Evolutionary conservation across 805 yeast genomes (phyloP), one percentile per base, ranked within the genome.

Genomic region (Crinitomyces ghanaensis): DNA sequence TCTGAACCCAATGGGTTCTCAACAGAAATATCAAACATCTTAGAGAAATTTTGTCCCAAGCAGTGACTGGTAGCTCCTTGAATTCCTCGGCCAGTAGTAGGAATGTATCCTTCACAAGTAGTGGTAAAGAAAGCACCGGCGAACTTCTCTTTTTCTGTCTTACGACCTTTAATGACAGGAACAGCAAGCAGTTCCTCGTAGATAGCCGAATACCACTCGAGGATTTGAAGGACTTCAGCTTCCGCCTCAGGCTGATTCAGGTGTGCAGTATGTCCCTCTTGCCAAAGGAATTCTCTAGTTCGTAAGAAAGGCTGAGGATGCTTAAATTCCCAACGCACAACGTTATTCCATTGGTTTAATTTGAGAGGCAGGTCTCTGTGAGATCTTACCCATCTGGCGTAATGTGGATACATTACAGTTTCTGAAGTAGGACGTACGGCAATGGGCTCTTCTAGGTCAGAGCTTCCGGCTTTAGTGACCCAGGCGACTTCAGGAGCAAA

Each of bases 401-500:
- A 91, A 75, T 91, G 93, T 41, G 99, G 99, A 60, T 91, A 91
- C 98, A 91, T 91, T 57, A 91, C 98, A 34, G 99, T 91, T 62
- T 91, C 99, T 14, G 96, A 86, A 24, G 99, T 91, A 54, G 99
- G 99, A 68, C 99, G 82, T 48, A 91, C 91, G 42, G 99, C 99
- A 51, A 91, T 84, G 50, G 95, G 97, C 65, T 91, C 98, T 37
- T 93, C 98, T 49, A 91, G 70, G 31, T 91, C 97, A 21, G 94
- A 79, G 20, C 65, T 58, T 51, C 99, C 99, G 35, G 99, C 99
- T 51, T 68, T 75, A 36, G 99, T 91, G 47, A 91, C 98, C 99
- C 99, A 91, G 17, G 99, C 99, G 36, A 91, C 99, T 63, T 91
- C 99, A 17, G 99, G 98, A 30, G 99, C 98, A 58, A 91, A 91